Evolutionary conservation across 768 basidiomycete genomes (phyloP).

Genomic region (Gloeostereum incarnatum): DNA sequence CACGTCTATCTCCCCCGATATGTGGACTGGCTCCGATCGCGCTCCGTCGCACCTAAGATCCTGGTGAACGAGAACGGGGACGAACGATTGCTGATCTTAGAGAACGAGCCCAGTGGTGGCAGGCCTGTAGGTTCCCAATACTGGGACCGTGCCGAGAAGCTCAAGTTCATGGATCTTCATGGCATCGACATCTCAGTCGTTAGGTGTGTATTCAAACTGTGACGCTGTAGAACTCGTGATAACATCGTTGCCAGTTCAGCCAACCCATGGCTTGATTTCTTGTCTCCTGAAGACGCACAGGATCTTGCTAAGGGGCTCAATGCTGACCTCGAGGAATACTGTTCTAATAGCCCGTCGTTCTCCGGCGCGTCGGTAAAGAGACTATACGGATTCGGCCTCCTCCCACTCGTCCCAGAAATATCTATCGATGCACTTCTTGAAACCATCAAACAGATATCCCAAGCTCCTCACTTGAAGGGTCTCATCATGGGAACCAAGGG

Average conservation of each 20-base stretch:
- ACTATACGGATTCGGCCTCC: constrained; percentile 76
- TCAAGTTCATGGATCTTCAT: constrained; percentile 83
- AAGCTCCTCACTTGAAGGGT: constrained; percentile 58
- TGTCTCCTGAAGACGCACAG: constrained; percentile 58
- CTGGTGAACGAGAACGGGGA: constrained; percentile 43
- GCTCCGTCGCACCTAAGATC: constrained; percentile 60
- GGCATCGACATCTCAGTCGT: constrained; percentile 74
- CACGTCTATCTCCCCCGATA: constrained; percentile 86
- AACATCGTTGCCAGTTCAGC: constrained; percentile 46
- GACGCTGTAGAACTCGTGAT: neutral
- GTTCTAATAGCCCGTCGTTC: constrained; percentile 49
- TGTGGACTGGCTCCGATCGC: constrained; percentile 54
- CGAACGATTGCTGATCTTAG: constrained; percentile 69
- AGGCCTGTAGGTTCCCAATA: constrained; percentile 80
- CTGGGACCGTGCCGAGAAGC: constrained; percentile 71
- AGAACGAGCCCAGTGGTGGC: constrained; percentile 72
- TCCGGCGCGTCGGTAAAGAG: constrained; percentile 39
- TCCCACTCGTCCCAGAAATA: constrained; percentile 71
- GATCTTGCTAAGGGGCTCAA: constrained; percentile 66
- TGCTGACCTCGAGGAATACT: constrained; percentile 70
- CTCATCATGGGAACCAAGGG: constrained; percentile 83
- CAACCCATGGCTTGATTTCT: constrained; percentile 90
- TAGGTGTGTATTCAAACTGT: constrained; percentile 35
- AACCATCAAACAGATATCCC: constrained; percentile 55
- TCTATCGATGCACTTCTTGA: constrained; percentile 46